A percentile compares a stretch with the other conserved stretches of the same genome.
Evolutionary conservation across 352 stramenopile genomes (phyloP).

Genomic region (Phytophthora foliorum): DNA sequence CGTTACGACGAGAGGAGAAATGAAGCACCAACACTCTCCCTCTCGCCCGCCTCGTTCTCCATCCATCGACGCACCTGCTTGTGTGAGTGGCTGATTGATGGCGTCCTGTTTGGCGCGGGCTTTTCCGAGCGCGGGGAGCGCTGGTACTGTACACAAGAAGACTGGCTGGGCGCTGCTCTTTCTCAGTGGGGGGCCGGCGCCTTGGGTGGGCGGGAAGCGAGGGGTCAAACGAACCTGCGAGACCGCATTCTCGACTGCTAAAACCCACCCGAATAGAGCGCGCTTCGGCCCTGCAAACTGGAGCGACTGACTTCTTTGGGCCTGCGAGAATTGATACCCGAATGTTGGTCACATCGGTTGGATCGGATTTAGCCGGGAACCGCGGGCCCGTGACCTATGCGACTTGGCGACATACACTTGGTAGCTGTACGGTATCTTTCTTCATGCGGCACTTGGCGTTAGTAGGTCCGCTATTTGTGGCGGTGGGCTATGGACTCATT

Average conservation of each 20-base stretch:
- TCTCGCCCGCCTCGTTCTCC: slow-evolving; percentile 1
- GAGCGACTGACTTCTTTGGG: slow-evolving; percentile 3
- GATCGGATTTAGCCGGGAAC: background rate
- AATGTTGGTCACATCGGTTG: background rate
- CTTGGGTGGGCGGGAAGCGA: slow-evolving; percentile 35
- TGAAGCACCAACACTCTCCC: background rate
- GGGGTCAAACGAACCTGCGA: slow-evolving; percentile 22
- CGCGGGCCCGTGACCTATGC: slow-evolving; percentile 22
- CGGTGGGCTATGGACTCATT: slow-evolving; percentile 45
- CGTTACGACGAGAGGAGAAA: background rate
- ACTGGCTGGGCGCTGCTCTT: slow-evolving; percentile 23
- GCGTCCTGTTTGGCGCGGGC: slow-evolving; percentile 15
- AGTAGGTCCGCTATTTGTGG: slow-evolving; percentile 39
- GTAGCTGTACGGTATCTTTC: background rate
- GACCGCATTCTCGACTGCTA: slow-evolving; percentile 21
- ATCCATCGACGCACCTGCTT: slow-evolving; percentile 24
- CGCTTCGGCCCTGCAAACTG: background rate
- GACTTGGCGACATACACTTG: slow-evolving; percentile 28
- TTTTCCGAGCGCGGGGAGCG: slow-evolving; percentile 25
- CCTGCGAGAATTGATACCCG: slow-evolving; percentile 6
- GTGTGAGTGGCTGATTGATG: slow-evolving; percentile 31
- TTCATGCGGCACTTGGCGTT: background rate
- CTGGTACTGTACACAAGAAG: background rate
- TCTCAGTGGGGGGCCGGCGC: slow-evolving; percentile 16
- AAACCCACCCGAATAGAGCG: slow-evolving; percentile 25